These are phyloP conservation scores for Brassica nigra DNA, from an alignment of 345 rosid species.

Conservation along the genomic window DNA sequence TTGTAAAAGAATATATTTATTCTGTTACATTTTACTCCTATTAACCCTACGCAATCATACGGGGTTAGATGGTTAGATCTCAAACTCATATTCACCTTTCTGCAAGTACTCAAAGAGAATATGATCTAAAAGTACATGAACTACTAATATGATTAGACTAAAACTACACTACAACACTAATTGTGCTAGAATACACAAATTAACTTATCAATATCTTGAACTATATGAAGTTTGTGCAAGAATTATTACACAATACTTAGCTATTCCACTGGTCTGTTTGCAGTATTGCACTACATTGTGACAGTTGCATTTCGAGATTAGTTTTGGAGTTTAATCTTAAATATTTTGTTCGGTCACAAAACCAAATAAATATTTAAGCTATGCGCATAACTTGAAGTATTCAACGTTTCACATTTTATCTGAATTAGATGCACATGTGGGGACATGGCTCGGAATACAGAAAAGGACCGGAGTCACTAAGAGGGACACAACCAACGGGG, in stretches of 20 bases:
- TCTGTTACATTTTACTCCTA: slow-evolving; percentile 2
- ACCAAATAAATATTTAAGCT: not conserved
- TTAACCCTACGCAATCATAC: slow-evolving; percentile 15
- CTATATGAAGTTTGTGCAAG: not conserved
- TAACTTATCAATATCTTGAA: not conserved
- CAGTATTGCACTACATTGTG: not conserved
- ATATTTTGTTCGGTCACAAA: not conserved
- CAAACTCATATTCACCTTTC: not conserved
- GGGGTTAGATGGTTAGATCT: slow-evolving; percentile 15
- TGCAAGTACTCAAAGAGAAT: not conserved
- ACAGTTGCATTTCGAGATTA: not conserved
- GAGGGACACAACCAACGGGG: slow-evolving; percentile 95
- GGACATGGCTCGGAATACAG: slow-evolving; percentile 98
- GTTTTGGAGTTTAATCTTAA: not conserved
- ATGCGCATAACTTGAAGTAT: not conserved
- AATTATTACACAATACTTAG: not conserved
- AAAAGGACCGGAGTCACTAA: slow-evolving; percentile 90
- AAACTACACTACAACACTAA: not conserved
- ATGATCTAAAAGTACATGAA: not conserved
- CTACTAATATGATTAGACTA: not conserved
- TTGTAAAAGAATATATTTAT: not conserved
- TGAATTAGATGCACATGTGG: slow-evolving; percentile 97
- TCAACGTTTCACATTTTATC: not conserved
- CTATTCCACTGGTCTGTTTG: not conserved
- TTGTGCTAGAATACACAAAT: not conserved